These are phyloP conservation scores for Lizanozyma gosingica DNA, from an alignment of 1,139 yeast species.

Conservation along the genomic window DNA sequence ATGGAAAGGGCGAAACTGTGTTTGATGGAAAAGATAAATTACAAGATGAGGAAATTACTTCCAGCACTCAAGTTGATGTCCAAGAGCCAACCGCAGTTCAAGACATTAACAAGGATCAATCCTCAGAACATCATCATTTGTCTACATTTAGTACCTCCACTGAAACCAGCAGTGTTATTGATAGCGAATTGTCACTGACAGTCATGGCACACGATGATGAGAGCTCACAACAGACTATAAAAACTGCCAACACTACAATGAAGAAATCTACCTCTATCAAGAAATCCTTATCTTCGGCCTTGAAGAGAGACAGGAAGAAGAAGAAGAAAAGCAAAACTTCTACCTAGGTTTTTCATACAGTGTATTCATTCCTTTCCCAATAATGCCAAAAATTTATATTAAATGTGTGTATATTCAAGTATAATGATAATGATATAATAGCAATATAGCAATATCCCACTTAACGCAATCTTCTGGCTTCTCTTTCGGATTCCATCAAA, in stretches of 20 bases:
- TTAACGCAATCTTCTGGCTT: conserved; percentile 74
- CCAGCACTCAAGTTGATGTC: background rate
- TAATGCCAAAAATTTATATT: background rate
- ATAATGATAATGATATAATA: background rate
- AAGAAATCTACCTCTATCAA: background rate
- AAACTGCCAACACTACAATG: background rate
- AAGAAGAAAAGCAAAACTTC: background rate
- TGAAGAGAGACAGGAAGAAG: background rate
- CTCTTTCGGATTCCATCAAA: conserved; percentile 99
- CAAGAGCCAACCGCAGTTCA: background rate
- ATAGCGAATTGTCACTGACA: background rate
- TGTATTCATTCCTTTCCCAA: background rate
- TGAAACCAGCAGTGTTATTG: background rate
- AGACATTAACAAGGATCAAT: background rate
- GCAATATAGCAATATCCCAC: conserved; percentile 14
- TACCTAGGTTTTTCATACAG: background rate
- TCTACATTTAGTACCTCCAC: background rate
- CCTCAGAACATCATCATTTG: background rate
- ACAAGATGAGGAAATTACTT: background rate
- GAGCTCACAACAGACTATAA: too few relatives aligned
- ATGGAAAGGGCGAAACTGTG: background rate
- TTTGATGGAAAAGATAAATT: background rate
- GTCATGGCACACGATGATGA: background rate
- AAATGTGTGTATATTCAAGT: background rate
- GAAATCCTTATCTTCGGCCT: background rate